phyloP scores from a whole-genome alignment of 2,329 filamentous ascomycete species.

The Nemania sp. region DNA sequence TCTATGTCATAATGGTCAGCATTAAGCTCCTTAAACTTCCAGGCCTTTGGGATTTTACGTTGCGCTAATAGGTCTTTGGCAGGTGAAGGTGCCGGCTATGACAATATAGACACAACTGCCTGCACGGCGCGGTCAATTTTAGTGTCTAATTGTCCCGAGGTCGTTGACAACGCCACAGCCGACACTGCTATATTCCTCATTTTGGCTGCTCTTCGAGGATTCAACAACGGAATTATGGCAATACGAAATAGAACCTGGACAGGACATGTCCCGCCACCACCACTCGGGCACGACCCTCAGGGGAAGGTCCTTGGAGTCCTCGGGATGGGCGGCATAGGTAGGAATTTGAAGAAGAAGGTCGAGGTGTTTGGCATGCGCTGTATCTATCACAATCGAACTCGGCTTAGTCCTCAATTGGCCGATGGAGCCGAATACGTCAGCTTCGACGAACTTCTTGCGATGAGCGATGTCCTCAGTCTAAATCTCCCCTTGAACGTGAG shows the following conservation, averaged over 20 bases:
- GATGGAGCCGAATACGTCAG: slow-evolving; percentile 73
- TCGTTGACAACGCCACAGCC: slow-evolving; percentile 85
- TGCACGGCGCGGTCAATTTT: slow-evolving; percentile 75
- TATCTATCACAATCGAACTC: slow-evolving; percentile 78
- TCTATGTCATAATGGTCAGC: slow-evolving; percentile 65
- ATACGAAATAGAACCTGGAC: slow-evolving; percentile 76
- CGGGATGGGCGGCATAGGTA: slow-evolving; percentile 88
- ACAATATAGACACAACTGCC: slow-evolving; percentile 80
- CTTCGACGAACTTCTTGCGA: slow-evolving; percentile 77
- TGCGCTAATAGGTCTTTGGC: no score
- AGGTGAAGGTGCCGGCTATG: slow-evolving; percentile 77
- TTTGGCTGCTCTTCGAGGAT: slow-evolving; percentile 80
- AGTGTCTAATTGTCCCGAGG: slow-evolving; percentile 85
- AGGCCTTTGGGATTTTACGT: no score
- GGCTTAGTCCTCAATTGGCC: slow-evolving; percentile 66
- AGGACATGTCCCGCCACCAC: slow-evolving; percentile 59
- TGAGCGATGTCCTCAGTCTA: slow-evolving; percentile 81
- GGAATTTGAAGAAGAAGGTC: slow-evolving; percentile 77
- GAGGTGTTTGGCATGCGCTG: slow-evolving; percentile 82
- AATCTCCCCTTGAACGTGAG: slow-evolving; percentile 85
- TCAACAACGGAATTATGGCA: slow-evolving; percentile 73
- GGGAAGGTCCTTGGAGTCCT: slow-evolving; percentile 84
- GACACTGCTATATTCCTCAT: slow-evolving; percentile 85
- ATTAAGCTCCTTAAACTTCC: no score
- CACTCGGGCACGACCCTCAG: slow-evolving; percentile 78